These are phyloP conservation scores for Rugonectria rugulosa DNA, from an alignment of 2,329 filamentous ascomycete genomes.

Conservation along the genomic window DNA sequence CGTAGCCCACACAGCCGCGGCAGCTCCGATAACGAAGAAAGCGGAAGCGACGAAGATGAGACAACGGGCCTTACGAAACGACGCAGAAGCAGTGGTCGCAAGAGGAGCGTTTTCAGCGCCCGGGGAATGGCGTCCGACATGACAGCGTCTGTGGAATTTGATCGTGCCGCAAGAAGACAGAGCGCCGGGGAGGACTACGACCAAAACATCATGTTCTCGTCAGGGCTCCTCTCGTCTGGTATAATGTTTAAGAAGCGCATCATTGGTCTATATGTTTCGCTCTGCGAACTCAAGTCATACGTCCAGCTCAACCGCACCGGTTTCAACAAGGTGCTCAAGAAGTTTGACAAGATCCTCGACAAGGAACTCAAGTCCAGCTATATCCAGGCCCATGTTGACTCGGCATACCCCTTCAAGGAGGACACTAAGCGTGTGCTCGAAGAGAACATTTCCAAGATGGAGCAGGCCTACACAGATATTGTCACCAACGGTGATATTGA, in stretches of 20 bases:
- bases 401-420: constrained; percentile 82
- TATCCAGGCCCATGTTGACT: constrained; percentile 75
- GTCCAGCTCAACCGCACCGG: constrained; percentile 96
- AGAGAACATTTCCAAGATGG: constrained; percentile 75
- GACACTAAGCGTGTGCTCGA: constrained; percentile 76
- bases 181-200: constrained; percentile 84
- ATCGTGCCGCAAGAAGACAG: constrained; percentile 63
- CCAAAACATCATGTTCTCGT: constrained; percentile 70
- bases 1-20: constrained; percentile 50
- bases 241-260: constrained; percentile 94
- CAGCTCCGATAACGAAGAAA: constrained; percentile 66
- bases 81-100: constrained; percentile 50
- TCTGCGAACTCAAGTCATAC: constrained; percentile 96
- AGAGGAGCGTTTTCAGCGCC: constrained; percentile 49
- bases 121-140: constrained; percentile 58
- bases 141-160: constrained; percentile 67
- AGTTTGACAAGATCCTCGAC: constrained; percentile 96
- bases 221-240: constrained; percentile 68
- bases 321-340: constrained; percentile 96
- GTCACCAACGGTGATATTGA: constrained; percentile 82
- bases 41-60: constrained; percentile 70
- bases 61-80: constrained; percentile 61
- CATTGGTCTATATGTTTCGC: constrained; percentile 84
- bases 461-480: constrained; percentile 80
- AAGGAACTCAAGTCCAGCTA: constrained; percentile 80